Base-by-base conservation (phyloP, 2,329 filamentous ascomycete species). In the Diplodia mutila region DNA sequence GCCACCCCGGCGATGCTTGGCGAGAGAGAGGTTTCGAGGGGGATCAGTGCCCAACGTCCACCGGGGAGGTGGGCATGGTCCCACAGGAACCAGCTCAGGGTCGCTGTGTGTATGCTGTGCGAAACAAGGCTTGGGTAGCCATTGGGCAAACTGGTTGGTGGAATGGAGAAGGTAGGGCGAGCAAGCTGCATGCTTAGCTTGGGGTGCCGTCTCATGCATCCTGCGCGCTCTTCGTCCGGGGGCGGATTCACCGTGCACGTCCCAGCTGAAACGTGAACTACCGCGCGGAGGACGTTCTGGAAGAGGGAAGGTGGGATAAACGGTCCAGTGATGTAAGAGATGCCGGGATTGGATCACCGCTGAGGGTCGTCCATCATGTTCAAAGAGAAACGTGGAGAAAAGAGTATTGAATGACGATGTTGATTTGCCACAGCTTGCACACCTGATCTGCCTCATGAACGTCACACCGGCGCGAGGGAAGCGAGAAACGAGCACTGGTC, bases 121-220 rank as follows among this genome's bases (percentile, higher is more conserved):
- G 1, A 39, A 18, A 8, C 7, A n/a, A 8, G 53, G 53, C 12
- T 57, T 57, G 53, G 53, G 34, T 25, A 3, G 18, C 29, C 12
- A 12, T 39, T 57, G 53, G 53, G 29, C 49, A n/a, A 25, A 37
- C 4, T 9, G 34, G 53, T 25, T 39, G 32, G 32, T 12, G 9
- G 21, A n/a, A 6, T 21, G n/a, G 53, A 57, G 29, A 55, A n/a
- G 9, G 23, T 39, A 14, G 25, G 39, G 52, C 53, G 42, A n/a
- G 42, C 42, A n/a, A 21, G 32, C n/a, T 57, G 53, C 53, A 57
- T 39, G 14, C 25, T 39, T 39, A 57, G 53, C 53, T 57, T 32
- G 29, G 29, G 27, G 27, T 55, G n/a, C 29, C 29, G 29, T 37
- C 53, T 39, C 53, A 57, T 57, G n/a, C 51, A 54, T 27, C 29